Conservation (phyloP, 2,329 filamentous ascomycete species). For the Venturiaceae sp. region DNA sequence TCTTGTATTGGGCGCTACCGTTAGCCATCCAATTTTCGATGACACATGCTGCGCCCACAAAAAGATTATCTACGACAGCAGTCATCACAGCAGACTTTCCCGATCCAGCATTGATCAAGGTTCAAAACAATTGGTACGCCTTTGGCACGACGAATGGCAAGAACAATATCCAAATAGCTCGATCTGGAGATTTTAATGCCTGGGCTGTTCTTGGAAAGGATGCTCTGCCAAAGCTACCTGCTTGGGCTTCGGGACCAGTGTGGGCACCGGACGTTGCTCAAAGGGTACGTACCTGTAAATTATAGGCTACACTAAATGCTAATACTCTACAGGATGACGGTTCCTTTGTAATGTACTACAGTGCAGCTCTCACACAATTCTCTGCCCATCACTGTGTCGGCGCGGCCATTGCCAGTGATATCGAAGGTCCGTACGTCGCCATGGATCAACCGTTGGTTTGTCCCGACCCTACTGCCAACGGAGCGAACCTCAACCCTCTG, state of each 20-base stretch:
- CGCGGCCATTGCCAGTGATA: slow-evolving; percentile 37
- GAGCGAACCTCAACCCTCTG: slow-evolving; percentile 2
- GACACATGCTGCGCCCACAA: neutral
- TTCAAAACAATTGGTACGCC: slow-evolving; percentile 25
- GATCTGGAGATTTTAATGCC: slow-evolving; percentile 26
- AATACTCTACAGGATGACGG: slow-evolving; percentile 22
- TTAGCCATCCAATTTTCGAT: neutral
- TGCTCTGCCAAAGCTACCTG: slow-evolving; percentile 17
- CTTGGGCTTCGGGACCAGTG: slow-evolving; percentile 13
- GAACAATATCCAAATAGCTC: slow-evolving; percentile 28
- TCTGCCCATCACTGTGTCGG: slow-evolving; percentile 48
- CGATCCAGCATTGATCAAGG: slow-evolving; percentile 23
- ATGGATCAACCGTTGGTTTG: slow-evolving; percentile 43
- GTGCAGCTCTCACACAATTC: slow-evolving; percentile 33
- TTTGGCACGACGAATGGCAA: slow-evolving; percentile 27
- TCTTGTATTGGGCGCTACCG: neutral
- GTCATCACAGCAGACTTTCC: slow-evolving; percentile 18
- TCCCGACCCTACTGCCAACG: slow-evolving; percentile 22
- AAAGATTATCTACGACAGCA: neutral
- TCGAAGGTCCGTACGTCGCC: slow-evolving; percentile 45
- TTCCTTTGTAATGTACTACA: slow-evolving; percentile 53
- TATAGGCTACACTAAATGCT: neutral
- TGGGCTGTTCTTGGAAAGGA: slow-evolving; percentile 17
- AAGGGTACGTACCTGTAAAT: slow-evolving; percentile 6
- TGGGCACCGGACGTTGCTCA: slow-evolving; percentile 26